Conservation (phyloP, 495 filamentous ascomycete species). For the Talaromyces liani region DNA sequence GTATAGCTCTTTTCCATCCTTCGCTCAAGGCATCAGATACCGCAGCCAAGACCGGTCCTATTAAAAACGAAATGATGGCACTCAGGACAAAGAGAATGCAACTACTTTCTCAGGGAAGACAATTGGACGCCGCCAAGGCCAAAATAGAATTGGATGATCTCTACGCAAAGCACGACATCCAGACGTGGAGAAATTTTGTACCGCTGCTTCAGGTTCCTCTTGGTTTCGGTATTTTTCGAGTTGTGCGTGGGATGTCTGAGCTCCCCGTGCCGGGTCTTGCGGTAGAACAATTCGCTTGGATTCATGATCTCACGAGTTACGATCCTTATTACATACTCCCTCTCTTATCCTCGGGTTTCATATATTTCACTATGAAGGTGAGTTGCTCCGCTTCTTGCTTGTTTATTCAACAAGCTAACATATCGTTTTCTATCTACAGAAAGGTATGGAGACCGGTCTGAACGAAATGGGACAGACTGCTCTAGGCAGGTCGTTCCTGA, state of each 20-base stretch:
- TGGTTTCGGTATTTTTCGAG: conserved; percentile 70
- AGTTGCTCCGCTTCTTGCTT: conserved; percentile 17
- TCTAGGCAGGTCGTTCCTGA: conserved; percentile 41
- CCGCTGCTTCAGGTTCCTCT: conserved; percentile 61
- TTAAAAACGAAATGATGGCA: conserved; percentile 39
- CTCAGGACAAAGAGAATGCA: conserved; percentile 40
- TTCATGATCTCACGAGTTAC: conserved; percentile 65
- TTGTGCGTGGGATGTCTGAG: conserved; percentile 63
- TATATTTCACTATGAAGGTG: conserved; percentile 54
- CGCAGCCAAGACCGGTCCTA: conserved; percentile 32
- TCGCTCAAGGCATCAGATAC: conserved; percentile 53
- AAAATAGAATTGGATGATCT: conserved; percentile 40
- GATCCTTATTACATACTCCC: conserved; percentile 80
- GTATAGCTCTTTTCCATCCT: conserved; percentile 56
- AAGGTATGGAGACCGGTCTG: conserved; percentile 44
- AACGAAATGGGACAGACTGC: conserved; percentile 22
- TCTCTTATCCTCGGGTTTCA: conserved; percentile 32
- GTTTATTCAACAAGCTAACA: conserved; percentile 4
- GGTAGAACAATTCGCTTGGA: conserved; percentile 64
- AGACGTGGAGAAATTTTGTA: conserved; percentile 42
- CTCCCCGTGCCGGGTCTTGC: conserved; percentile 76
- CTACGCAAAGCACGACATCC: conserved; percentile 46
- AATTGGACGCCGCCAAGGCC: conserved; percentile 26
- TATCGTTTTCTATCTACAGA: conserved; percentile 21
- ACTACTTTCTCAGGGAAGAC: conserved; percentile 31